Conservation (phyloP, 2,329 filamentous ascomycete species). For the Chaetomiaceae sp. region DNA sequence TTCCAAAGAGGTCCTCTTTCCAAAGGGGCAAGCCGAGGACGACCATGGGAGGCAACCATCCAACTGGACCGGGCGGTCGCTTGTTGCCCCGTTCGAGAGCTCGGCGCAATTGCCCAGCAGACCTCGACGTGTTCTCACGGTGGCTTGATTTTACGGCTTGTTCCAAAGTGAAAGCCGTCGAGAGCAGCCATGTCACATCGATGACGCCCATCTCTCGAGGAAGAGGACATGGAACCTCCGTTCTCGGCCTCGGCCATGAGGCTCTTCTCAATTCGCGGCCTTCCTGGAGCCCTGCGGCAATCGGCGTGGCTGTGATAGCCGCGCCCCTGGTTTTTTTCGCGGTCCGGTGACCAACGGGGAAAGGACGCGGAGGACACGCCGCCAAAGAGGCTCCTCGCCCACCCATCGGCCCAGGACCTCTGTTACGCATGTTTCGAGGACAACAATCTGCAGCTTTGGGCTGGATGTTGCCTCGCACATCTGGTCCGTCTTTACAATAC, state of each 20-base stretch:
- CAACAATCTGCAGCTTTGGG: constrained; percentile 9
- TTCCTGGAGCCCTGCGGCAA: not conserved
- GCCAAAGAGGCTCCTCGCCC: not conserved
- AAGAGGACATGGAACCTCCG: not conserved
- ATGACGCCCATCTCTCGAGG: not conserved
- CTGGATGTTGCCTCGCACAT: not conserved
- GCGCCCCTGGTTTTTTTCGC: not conserved
- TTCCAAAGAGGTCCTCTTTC: too few relatives aligned
- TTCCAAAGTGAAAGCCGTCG: too few relatives aligned
- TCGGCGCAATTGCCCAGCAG: too few relatives aligned
- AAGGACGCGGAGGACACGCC: not conserved
- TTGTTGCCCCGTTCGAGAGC: not conserved
- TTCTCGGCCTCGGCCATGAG: not conserved
- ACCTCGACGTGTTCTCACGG: too few relatives aligned
- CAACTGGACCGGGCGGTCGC: not conserved
- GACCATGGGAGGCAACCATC: not conserved
- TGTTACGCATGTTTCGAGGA: not conserved
- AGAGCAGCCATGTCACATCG: not conserved
- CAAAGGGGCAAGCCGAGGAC: constrained; percentile 4
- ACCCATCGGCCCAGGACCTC: constrained; percentile 5
- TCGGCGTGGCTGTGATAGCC: constrained; percentile 16
- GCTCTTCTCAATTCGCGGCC: not conserved
- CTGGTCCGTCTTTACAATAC: not conserved
- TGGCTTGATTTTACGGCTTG: too few relatives aligned
- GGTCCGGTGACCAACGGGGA: not conserved